These are phyloP conservation scores for Periconia sp. DNA, from an alignment of 2,329 filamentous ascomycete genomes.

Conservation along the genomic window DNA sequence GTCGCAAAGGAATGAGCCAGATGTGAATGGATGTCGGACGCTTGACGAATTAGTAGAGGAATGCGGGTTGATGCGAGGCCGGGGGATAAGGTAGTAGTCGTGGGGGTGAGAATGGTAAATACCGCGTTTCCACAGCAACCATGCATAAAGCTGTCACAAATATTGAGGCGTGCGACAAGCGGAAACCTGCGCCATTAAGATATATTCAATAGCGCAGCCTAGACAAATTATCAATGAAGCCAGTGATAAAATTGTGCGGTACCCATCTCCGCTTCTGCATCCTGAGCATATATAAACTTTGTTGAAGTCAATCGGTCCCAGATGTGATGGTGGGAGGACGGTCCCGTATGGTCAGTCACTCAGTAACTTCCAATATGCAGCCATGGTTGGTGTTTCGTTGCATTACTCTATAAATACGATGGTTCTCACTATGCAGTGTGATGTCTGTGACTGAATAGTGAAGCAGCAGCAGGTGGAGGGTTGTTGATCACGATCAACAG, in stretches of 20 bases:
- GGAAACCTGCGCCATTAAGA: not conserved
- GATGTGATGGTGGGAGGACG: not conserved
- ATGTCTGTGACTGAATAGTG: not conserved
- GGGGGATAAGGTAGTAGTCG: constrained; percentile 30
- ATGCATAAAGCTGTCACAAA: constrained; percentile 16
- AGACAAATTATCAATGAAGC: not conserved
- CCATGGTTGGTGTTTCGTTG: not conserved
- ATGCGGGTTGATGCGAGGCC: constrained; percentile 34
- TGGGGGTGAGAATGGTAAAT: constrained; percentile 28
- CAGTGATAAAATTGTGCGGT: not conserved
- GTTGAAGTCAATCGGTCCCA: not conserved
- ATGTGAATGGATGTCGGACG: constrained; percentile 3
- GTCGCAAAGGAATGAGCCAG: constrained; percentile 28
- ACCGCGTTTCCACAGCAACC: constrained; percentile 34
- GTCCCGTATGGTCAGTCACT: not conserved
- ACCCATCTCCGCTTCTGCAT: not conserved
- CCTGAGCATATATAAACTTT: not conserved
- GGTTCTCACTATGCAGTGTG: not conserved
- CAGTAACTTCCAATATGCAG: not conserved
- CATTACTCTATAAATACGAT: not conserved
- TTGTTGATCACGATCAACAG: not conserved
- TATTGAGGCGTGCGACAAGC: not conserved
- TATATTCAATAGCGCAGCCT: not conserved
- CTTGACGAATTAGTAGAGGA: constrained; percentile 35
- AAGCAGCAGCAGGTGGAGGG: not conserved